These are phyloP conservation scores for Hymenotorrendiella dingleyae DNA, from an alignment of 2,329 filamentous ascomycete genomes.

Conservation along the genomic window DNA sequence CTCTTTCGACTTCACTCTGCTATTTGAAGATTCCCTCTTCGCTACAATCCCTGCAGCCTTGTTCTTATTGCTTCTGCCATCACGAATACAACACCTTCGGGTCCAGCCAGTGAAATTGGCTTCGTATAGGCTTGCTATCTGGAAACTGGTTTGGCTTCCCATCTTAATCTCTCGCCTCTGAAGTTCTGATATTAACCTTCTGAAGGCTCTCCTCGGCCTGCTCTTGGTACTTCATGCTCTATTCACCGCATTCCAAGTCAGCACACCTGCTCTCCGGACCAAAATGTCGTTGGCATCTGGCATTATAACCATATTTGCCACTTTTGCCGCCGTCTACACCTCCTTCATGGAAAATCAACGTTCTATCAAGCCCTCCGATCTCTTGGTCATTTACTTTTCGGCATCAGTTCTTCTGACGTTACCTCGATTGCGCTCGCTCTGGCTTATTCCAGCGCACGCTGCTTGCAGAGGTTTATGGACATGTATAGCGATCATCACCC, in stretches of 20 bases:
- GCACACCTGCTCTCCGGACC: neutral
- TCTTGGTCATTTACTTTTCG: neutral
- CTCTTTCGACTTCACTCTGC: slow-evolving; percentile 11
- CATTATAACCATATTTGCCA: neutral
- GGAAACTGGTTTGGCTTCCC: neutral
- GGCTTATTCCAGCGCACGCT: too few relatives aligned
- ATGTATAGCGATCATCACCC: too few relatives aligned
- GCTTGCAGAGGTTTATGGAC: too few relatives aligned
- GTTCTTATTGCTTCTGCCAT: neutral
- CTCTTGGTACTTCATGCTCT: neutral
- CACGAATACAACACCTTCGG: neutral
- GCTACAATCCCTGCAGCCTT: neutral
- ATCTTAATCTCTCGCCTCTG: neutral
- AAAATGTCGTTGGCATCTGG: slow-evolving; percentile 17
- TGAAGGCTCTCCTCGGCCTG: neutral
- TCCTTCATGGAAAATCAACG: neutral
- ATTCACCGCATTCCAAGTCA: neutral
- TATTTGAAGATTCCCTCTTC: slow-evolving; percentile 7
- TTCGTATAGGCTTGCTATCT: neutral
- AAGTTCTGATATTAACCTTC: neutral
- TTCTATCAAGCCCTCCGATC: neutral
- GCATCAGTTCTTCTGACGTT: neutral
- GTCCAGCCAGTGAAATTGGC: neutral
- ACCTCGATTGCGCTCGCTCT: neutral
- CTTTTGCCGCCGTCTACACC: neutral